Evolutionary conservation across 2,329 filamentous ascomycete species (phyloP), one percentile per base, ranked within the genome.

Genomic region (Penicillium palitans): DNA sequence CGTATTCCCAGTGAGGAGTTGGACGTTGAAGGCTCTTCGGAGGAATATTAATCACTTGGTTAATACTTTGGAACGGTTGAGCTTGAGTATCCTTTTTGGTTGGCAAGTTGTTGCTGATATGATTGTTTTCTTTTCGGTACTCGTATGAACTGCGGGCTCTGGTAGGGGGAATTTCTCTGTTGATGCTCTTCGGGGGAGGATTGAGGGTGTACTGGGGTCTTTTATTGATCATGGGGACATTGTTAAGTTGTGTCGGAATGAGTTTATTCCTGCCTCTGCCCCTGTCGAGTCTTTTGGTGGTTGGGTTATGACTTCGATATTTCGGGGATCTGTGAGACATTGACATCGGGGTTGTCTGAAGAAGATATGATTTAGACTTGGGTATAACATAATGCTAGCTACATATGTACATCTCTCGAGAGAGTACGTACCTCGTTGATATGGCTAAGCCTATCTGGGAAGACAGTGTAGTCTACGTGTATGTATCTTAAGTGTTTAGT

Each of bases 121-220:
- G 29, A 31, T 31, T 31, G 9, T 5, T 2, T 68, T 76, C 6
- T 2, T 68, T 76, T 5, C 80, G 87, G 2, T 90, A 87, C 66
- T 79, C 80, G 4, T 75, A 81, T 39, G 77, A 83, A 19, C 72
- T 90, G 35, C 40, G 65, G 29, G 58, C 54, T 46, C 57, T 71
- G 17, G 47, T 24, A 25, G 25, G 12, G 31, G 29, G 10, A 52
- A 65, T 19, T 52, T 70, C 8, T 54, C 65, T 2, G 37, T 65
- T 24, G 35, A 56, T 6, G 3, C n/a, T n/a, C 12, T 50, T 13
- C 59, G 33, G 12, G 52, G 35, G 24, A 46, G 42, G 15, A 24
- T 61, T 17, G 52, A 59, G 21, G n/a, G 13, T 9, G 17, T 59
- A 7, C 24, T 61, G 24, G 49, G 59, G 45, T 40, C 57, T 24